Evolutionary conservation across 1,139 yeast species (phyloP).

Genomic region (Suhomyces atakaporum): DNA sequence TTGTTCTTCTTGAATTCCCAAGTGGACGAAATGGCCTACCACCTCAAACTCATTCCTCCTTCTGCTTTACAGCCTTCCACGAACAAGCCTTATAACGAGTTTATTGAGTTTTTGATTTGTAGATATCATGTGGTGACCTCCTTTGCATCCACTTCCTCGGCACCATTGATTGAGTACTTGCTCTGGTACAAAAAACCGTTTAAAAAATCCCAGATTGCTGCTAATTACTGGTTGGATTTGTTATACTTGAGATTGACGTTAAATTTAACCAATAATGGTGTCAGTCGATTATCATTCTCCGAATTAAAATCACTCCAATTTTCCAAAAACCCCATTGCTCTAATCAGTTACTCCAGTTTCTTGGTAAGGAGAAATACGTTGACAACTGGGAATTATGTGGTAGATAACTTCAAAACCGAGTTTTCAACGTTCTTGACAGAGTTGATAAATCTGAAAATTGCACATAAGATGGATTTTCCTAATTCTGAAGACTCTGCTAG

Average conservation of each 20-base stretch:
- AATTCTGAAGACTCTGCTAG: conserved; percentile 29
- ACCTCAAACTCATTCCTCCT: conserved; percentile 16
- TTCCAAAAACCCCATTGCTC: conserved; percentile 27
- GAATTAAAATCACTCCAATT: conserved; percentile 28
- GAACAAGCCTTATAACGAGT: conserved; percentile 20
- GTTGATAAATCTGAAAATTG: conserved; percentile 25
- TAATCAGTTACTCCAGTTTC: conserved; percentile 33
- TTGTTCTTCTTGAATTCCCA: conserved; percentile 36
- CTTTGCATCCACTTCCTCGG: conserved; percentile 22
- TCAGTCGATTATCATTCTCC: conserved; percentile 12
- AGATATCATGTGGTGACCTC: conserved; percentile 41
- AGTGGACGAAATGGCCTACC: conserved; percentile 22
- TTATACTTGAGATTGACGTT: conserved; percentile 30
- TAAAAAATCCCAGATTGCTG: conserved; percentile 38
- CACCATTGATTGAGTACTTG: conserved; percentile 39
- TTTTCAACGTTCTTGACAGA: conserved; percentile 30
- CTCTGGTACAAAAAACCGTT: conserved; percentile 29
- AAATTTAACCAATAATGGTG: conserved; percentile 26
- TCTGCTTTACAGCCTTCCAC: conserved; percentile 7
- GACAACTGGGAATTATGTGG: conserved; percentile 20
- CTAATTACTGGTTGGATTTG: conserved; percentile 42
- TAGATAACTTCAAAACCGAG: conserved; percentile 32
- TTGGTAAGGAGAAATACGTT: conserved; percentile 26
- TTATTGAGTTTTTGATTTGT: conserved; percentile 37
- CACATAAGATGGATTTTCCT: conserved; percentile 31